Base-by-base conservation (phyloP, 306 rosid genomes). In the Crotalaria pallida region DNA sequence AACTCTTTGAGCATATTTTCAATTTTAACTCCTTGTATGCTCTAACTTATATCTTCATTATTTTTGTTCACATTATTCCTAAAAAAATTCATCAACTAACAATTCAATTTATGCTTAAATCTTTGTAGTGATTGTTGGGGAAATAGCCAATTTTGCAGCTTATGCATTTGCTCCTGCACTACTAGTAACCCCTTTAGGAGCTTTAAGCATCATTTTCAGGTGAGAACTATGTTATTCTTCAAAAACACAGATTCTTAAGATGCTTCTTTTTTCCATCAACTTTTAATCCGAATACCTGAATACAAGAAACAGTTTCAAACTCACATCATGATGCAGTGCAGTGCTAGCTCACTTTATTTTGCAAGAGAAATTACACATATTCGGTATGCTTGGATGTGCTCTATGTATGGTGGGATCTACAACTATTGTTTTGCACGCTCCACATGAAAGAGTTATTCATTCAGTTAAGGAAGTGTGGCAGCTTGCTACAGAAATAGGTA, bases 141-240 rank as follows among this genome's bases (percentile, higher is more conserved):
- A 94, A 85, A 76, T 91, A 56, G 97, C 99, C 21, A 94, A 94
- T 79, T 94, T 94, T 66, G 95, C 96, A 34, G 99, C 99, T 38
- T 91, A 94, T 80, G 96, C 97, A 70, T 94, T 81, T 87, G 97
- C 99, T 31, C 99, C 97, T 13, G 97, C 99, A 11, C 58, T 94
- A 61, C 96, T 94, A 41, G 97, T 94, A 31, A 94, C 97, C 29
- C 99, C 97, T 31, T 78, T 94, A 61, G 99, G 99, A 78, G 97
- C 99, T 74, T 81, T 94, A 77, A 94, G 99, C 71, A 94, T 94
- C 11, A 94, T 94, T 73, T 84, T 90, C 84, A 94, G 99, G 97
- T 89, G 84, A 59, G 72, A 40, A 50, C 45, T 21, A 38, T 51
- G 44, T 23, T 51, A 57, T 60, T 62, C n/a, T 40, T 38, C 36